A percentile compares a stretch with the other conserved stretches of the same genome.
phyloP scores from a whole-genome alignment of 371 early-diverging fungal species.

The Nosema granulosis region DNA sequence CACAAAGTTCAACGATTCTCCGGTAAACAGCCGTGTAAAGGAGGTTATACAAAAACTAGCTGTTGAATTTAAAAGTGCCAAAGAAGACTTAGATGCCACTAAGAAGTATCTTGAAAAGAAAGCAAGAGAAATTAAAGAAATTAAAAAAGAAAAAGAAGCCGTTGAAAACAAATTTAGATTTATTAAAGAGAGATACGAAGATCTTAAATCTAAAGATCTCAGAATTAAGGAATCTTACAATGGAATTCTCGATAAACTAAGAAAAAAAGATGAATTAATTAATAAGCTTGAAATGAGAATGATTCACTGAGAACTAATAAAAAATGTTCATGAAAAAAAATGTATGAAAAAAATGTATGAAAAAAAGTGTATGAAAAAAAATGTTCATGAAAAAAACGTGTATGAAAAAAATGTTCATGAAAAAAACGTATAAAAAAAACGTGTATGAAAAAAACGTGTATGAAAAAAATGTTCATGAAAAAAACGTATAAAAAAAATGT shows the following conservation, averaged over 20 bases:
- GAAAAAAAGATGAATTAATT: constrained; percentile 19
- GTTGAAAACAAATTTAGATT: constrained; percentile 37
- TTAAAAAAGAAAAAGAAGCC: constrained; percentile 52
- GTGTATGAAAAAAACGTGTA: neutral
- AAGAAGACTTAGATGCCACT: constrained; percentile 48
- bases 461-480: neutral
- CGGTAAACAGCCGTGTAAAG: constrained; percentile 32
- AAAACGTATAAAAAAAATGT: constrained; percentile 6
- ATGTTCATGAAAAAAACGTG: neutral
- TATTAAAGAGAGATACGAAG: constrained; percentile 19
- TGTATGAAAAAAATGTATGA: neutral
- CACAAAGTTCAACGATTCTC: constrained; percentile 48
- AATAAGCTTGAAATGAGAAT: constrained; percentile 36
- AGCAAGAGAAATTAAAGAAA: constrained; percentile 54
- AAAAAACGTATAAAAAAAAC: neutral
- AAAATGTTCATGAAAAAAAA: neutral
- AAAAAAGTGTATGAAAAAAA: neutral
- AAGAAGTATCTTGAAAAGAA: constrained; percentile 62
- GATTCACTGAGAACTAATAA: neutral
- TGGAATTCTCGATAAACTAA: constrained; percentile 13
- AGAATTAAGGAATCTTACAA: constrained; percentile 15
- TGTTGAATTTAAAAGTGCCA: constrained; percentile 59
- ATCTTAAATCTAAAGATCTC: constrained; percentile 9
- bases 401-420: constrained; percentile 1
- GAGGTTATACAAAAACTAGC: constrained; percentile 51